Base-by-base conservation (phyloP, 352 stramenopile species). In the Phytophthora sp. region DNA sequence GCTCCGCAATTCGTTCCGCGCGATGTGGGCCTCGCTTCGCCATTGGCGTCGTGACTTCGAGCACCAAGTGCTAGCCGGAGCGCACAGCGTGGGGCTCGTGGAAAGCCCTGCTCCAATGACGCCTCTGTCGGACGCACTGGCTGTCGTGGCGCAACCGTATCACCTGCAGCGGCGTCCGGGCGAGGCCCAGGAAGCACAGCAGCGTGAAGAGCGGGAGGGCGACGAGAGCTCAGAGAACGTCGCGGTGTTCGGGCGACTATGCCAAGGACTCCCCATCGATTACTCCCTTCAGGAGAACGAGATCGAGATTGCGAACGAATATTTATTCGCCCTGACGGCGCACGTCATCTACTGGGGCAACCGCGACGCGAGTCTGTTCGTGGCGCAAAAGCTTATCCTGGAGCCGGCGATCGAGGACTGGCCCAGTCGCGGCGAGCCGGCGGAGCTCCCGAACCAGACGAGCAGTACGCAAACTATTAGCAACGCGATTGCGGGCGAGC, bases 231-330 rank as follows among this genome's bases (percentile, higher is more conserved):
- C 60, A 18, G 62, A 82, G 4, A 76, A 86, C 55, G 61, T 72
- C 7, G 67, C 77, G 11, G 62, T 91, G 43, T 94, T 87, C 49
- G 83, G 83, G 3, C 66, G 64, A 13, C 50, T 92, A 34, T 94
- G 82, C 13, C 79, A 94, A 54, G 85, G 85, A 4, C 60, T 77
- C 2, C 85, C 85, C 4, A 89, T 94, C 54, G 85, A 94, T 53
- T 97, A 95, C 63, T 95, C 92, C 68, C 81, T 97, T 1, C 92
- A 98, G 64, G 92, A 98, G 63, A 97, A 95, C 61, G 92, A 98
- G 69, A 96, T 98, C 42, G 92, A 98, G 73, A 96, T 88, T 57
- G 88, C 92, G 9, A 98, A 97, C 70, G 91, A 98, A 70, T 98
- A 98, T 66, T 74, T 98, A 35, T 96, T 97, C 27, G 92, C 92